Percentiles rank a stretch among this genome's conserved stretches.
Evolutionary conservation across 2,329 filamentous ascomycete species (phyloP).

Genomic region (Cladosporium sp.): DNA sequence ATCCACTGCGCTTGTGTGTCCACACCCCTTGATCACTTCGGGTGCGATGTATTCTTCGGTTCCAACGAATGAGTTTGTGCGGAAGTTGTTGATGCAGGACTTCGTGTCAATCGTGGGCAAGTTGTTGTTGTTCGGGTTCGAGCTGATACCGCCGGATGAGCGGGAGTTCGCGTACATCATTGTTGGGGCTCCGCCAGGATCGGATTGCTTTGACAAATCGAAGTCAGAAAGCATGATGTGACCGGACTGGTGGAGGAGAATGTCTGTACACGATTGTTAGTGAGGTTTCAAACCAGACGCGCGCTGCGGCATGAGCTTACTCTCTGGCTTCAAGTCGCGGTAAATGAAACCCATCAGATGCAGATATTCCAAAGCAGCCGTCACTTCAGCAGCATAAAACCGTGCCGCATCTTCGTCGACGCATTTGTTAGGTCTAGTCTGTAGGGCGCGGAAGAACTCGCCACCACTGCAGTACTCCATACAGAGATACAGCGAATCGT

Average conservation of each 20-base stretch:
- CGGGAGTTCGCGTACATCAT: slow-evolving; percentile 72
- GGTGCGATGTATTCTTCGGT: slow-evolving; percentile 99
- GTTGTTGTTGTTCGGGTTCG: slow-evolving; percentile 60
- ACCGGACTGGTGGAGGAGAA: slow-evolving; percentile 95
- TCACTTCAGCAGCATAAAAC: slow-evolving; percentile 97
- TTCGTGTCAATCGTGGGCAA: slow-evolving; percentile 97
- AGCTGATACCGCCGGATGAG: slow-evolving; percentile 65
- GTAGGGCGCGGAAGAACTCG: slow-evolving; percentile 95
- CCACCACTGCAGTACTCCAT: slow-evolving; percentile 99
- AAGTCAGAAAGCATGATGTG: slow-evolving; percentile 99
- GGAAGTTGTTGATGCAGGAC: slow-evolving; percentile 96
- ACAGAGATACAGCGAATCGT: slow-evolving; percentile 97
- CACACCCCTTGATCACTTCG: slow-evolving; percentile 97
- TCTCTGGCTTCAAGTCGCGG: slow-evolving; percentile 93
- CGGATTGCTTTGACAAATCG: slow-evolving; percentile 96
- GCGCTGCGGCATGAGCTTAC: slow-evolving; percentile 57
- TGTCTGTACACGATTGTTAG: slow-evolving; percentile 66
- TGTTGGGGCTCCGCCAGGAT: slow-evolving; percentile 89
- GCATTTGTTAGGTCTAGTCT: slow-evolving; percentile 95
- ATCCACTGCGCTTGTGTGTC: slow-evolving; percentile 96
- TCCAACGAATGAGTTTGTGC: slow-evolving; percentile 97
- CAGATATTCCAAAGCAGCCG: slow-evolving; percentile 91
- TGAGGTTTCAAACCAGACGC: neutral
- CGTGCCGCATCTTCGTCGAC: slow-evolving; percentile 95
- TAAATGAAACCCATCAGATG: slow-evolving; percentile 99